Evolutionary conservation across 495 filamentous ascomycete species (phyloP), one percentile per base, ranked within the genome.

Genomic region (Xylona heveae): DNA sequence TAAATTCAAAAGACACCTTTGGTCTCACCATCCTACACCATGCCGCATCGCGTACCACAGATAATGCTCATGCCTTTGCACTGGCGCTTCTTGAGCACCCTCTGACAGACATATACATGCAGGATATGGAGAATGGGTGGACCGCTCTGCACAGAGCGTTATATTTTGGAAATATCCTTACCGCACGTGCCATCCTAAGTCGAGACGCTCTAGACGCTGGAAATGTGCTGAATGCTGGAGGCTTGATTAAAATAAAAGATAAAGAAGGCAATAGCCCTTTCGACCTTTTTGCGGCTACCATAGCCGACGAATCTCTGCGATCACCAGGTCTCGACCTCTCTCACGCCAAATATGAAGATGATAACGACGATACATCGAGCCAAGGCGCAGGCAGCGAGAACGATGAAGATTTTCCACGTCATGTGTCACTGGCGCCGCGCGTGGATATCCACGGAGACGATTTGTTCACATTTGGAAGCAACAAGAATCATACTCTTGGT

Each of bases 71-170:
- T 7, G 58, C 54, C 10, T 93, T 92, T 39, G 81, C 82, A 10
- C 52, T 62, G 34, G 75, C 81, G 8, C 53, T 95, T 14, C 57
- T 94, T 6, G 69, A 77, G 13, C 71, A 83, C 37, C 78, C 88
- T 5, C 58, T 71, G n/a, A 65, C 77, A 36, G 88, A 97, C 53
- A 62, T 95, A 8, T 80, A 90, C 41, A 51, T 60, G 10, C 81
- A 90, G 39, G 88, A 97, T 49, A 57, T 62, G 24, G 88, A 97
- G 49, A 94, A 74, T 50, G 90, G 85, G 14, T 97, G 88, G 88
- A 95, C 90, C 31, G 71, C 83, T 13, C 57, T 97, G 27, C 88
- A 97, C 43, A 69, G 88, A 42, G 81, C 90, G 6, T 58, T 97
- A 30, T 97, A 95, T 44, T 73, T 77, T 42, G 90, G 90, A 13